phyloP scores from a whole-genome alignment of 129 eudicot species.

The Lactuca saligna region DNA sequence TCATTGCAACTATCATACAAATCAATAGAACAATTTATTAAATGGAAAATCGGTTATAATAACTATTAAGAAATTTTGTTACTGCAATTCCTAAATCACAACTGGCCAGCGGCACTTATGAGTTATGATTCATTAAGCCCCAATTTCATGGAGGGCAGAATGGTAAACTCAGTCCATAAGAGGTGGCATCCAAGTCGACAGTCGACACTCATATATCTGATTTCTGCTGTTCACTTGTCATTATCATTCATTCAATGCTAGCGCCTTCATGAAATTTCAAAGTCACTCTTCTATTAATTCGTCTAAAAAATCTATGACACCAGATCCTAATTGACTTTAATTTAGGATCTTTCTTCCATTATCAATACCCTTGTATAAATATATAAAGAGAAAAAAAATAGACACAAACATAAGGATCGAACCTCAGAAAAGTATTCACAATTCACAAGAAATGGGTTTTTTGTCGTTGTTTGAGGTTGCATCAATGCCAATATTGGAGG shows the following conservation, averaged over 20 bases:
- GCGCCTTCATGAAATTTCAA: neutral
- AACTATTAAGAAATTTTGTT: too few species aligned
- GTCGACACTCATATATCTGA: neutral
- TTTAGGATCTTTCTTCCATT: constrained; percentile 1
- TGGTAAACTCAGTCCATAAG: neutral
- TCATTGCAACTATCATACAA: too few species aligned
- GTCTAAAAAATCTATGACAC: neutral
- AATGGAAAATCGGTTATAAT: too few species aligned
- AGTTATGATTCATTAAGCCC: too few species aligned
- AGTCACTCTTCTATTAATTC: neutral
- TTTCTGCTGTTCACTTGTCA: constrained; percentile 1
- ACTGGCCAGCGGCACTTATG: too few species aligned
- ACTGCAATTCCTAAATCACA: too few species aligned
- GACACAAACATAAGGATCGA: neutral
- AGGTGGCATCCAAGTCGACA: neutral
- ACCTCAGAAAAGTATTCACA: neutral
- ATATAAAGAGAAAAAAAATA: neutral
- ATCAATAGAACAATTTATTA: too few species aligned
- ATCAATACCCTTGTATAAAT: neutral
- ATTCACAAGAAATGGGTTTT: constrained; percentile 37
- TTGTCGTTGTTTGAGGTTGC: constrained; percentile 49
- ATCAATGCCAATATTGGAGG: constrained; percentile 51
- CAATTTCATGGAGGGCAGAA: too few species aligned
- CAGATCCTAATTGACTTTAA: constrained; percentile 28
- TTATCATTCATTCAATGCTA: neutral